These are phyloP conservation scores for Pseudogymnoascus sp. DNA, from an alignment of 2,329 filamentous ascomycete species.

Conservation along the genomic window DNA sequence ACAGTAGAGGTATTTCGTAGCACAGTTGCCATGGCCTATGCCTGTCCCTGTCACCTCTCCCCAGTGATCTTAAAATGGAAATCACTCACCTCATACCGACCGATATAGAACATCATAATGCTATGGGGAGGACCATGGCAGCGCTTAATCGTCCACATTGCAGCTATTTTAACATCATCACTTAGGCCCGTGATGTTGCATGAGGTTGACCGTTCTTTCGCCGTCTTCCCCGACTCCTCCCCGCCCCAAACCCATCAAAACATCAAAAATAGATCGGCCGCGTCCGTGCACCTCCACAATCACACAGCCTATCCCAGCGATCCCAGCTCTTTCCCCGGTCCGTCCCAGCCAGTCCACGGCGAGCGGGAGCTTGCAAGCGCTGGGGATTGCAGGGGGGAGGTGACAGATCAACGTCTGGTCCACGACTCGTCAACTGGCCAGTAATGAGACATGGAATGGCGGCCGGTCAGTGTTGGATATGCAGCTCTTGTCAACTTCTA, in stretches of 20 bases:
- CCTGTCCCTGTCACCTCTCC: background rate
- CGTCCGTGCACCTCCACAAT: constrained; percentile 2
- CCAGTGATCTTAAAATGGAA: background rate
- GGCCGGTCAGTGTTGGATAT: constrained; percentile 6
- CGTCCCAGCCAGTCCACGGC: background rate
- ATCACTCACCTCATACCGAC: background rate
- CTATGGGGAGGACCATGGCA: background rate
- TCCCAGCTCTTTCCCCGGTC: background rate
- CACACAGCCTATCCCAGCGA: background rate
- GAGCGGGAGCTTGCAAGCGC: constrained; percentile 5
- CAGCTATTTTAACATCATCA: background rate
- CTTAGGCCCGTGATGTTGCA: background rate
- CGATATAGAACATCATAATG: background rate
- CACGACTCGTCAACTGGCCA: background rate
- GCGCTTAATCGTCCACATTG: background rate
- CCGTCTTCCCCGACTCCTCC: background rate
- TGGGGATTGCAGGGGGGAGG: constrained; percentile 1
- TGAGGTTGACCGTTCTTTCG: background rate
- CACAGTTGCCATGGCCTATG: background rate
- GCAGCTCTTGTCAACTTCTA: background rate
- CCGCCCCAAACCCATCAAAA: background rate
- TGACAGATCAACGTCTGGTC: constrained; percentile 5
- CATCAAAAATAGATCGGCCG: background rate
- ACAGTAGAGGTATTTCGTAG: background rate
- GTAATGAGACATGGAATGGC: background rate